Base-by-base conservation (phyloP, 345 rosid genomes). In the Eucalyptus marginata region DNA sequence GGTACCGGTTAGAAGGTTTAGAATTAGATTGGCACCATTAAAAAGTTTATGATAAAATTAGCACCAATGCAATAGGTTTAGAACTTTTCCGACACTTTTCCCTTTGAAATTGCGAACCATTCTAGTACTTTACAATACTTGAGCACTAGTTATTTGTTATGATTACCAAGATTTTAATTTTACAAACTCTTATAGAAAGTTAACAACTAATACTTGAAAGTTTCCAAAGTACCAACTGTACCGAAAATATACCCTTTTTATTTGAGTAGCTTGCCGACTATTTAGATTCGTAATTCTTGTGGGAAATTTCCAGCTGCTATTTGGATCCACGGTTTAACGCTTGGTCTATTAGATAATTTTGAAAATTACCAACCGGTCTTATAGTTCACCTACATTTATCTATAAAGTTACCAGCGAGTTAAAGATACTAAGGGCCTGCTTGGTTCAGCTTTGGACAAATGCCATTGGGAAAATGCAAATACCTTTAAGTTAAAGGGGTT, bases 11-110 rank as follows among this genome's bases (percentile, higher is more conserved):
- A 52, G 10, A 20, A 52, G 25, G 58, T 52, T 52, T 52, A 52
- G 25, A 52, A 52, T 20, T 52, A 20, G 2, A 52, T 52, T 52
- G 10, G 25, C 25, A 20, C 25, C 25, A 52, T 52, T 3, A 52
- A 52, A 52, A 1, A 0, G 5, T 52, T 52, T 52, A 52, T 52
- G 1, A 20, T 52, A 52, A 52, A 52, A 52, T 52, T 52, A 0
- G 1, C 25, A 52, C 5, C 3, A 52, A 52, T 20, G 5, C 0
- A 52, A 52, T 52, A 52, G 2, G 0, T 20, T 52, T 52, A 52
- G 5, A 20, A 52, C 0, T 8, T 18, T 52, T 52, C 10, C 0
- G 4, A 8, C 10, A 20, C 25, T 18, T 52, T 20, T 20, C 25
- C 5, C 25, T 68, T 31, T 31, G 40, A 68, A 68, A 68, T 68